A percentile compares a stretch with the other conserved stretches of the same genome.
Evolutionary conservation across 2,329 filamentous ascomycete species (phyloP).

Genomic region (Fusarium tupiense): DNA sequence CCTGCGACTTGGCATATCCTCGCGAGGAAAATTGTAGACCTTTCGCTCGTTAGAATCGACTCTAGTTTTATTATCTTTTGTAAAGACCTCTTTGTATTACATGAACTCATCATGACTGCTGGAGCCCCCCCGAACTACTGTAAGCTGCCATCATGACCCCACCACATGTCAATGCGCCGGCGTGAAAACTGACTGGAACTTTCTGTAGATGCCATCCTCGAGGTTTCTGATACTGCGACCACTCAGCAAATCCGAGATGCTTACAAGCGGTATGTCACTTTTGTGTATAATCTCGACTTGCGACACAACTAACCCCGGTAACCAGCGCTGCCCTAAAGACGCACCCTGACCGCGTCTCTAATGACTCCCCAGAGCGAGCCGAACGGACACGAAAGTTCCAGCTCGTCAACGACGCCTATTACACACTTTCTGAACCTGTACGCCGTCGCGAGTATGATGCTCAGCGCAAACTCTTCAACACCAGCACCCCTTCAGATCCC

Average conservation of each 20-base stretch:
- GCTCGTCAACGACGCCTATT: slow-evolving; percentile 92
- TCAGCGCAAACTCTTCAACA: slow-evolving; percentile 56
- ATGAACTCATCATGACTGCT: slow-evolving; percentile 46
- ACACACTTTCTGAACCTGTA: slow-evolving; percentile 81
- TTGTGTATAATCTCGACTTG: neutral
- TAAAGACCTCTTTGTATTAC: neutral
- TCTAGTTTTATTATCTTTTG: neutral
- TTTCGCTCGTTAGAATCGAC: slow-evolving; percentile 14
- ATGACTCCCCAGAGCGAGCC: slow-evolving; percentile 83
- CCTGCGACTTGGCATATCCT: slow-evolving; percentile 16
- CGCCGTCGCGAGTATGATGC: slow-evolving; percentile 87
- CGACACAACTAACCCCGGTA: slow-evolving; percentile 21
- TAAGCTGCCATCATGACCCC: slow-evolving; percentile 48
- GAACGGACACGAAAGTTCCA: slow-evolving; percentile 89
- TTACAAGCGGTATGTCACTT: slow-evolving; percentile 78
- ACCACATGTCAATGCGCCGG: slow-evolving; percentile 16
- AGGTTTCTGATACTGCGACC: slow-evolving; percentile 76
- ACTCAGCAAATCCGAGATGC: slow-evolving; percentile 89
- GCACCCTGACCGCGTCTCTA: slow-evolving; percentile 89
- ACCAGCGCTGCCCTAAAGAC: slow-evolving; percentile 85
- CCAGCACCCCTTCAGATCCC: slow-evolving; percentile 49
- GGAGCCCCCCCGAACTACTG: slow-evolving; percentile 67
- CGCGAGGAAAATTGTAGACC: neutral
- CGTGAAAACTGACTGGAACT: slow-evolving; percentile 20
- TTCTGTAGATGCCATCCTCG: slow-evolving; percentile 74